Evolutionary conservation across 176 grass and related monocot species (phyloP), one percentile per base, ranked within the genome.

Genomic region (Avena insularis): DNA sequence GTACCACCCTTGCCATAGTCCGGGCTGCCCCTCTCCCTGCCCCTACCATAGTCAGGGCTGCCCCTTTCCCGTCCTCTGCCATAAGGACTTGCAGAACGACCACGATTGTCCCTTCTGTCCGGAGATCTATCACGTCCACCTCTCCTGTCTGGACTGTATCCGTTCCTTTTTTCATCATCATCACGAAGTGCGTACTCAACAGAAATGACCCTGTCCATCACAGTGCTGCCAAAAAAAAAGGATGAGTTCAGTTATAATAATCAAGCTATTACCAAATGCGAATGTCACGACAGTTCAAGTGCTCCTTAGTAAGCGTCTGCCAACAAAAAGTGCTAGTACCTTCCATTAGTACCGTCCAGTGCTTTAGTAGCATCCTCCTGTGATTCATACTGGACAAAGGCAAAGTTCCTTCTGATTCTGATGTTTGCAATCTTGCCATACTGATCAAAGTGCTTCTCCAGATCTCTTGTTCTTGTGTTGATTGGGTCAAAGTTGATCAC

Each of bases 401-500:
- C 97, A 86, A 99, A 99, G 86, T 99, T 97, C 79, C 82, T 93
- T 91, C 89, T 92, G 79, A 99, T 98, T 86, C 94, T 94, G 51
- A 97, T 83, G 85, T 99, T 99, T 20, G 67, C 64, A 9, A 94
- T 89, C 86, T 94, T 96, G 70, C 97, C 97, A 87, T 94, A 99
- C 50, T 91, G 84, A 69, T 96, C 97, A 82, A 99, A 99, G 74
- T 96, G 97, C 67, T 84, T 91, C 83, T 99, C 97, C 77, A 99
- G 70, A 88, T 99, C 94, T 91, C 86, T 92, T 49, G 92, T 92
- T 80, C 97, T 95, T 36, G 97, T 99, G 83, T 82, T 90, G 76
- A 99, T 90, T 19, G 97, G 94, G 71, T 99, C 97, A 90, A 99
- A 99, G 87, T 99, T 99, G 62, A 99, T 99, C 47, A 99, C 97